Evolutionary conservation across 1,139 yeast species (phyloP).

Genomic region (Debaryomyces sp.): DNA sequence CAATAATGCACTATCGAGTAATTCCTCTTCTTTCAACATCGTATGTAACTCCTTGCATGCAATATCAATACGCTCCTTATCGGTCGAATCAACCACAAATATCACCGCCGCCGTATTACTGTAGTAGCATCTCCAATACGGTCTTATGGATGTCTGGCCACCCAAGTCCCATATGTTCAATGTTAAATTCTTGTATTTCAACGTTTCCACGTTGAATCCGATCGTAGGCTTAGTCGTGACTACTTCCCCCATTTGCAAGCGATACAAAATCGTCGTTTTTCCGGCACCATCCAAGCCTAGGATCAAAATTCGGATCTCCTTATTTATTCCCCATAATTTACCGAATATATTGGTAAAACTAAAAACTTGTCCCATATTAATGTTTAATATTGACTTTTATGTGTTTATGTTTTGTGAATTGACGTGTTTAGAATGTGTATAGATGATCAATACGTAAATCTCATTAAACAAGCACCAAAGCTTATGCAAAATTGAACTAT

Average conservation of each 20-base stretch:
- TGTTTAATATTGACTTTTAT: background rate
- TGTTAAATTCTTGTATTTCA: constrained; percentile 85
- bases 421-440: background rate
- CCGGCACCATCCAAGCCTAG: constrained; percentile 98
- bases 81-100: constrained; percentile 96
- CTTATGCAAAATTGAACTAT: background rate
- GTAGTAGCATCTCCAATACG: constrained; percentile 98
- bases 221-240: constrained; percentile 94
- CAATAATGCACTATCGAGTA: constrained; percentile 83
- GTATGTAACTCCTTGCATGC: constrained; percentile 87
- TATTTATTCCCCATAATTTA: constrained; percentile 84
- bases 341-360: constrained; percentile 77
- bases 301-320: constrained; percentile 89
- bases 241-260: constrained; percentile 91
- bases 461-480: background rate
- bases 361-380: constrained; percentile 76
- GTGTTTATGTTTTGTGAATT: background rate
- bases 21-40: constrained; percentile 92
- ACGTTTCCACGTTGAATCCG: constrained; percentile 95
- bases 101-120: constrained; percentile 95
- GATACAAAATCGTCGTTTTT: constrained; percentile 90
- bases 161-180: constrained; percentile 92
- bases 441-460: background rate
- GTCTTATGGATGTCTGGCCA: constrained; percentile 95
- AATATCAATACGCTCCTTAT: constrained; percentile 86